These are phyloP conservation scores for Yamadazyma olivae DNA, from an alignment of 805 yeast species.

Conservation along the genomic window DNA sequence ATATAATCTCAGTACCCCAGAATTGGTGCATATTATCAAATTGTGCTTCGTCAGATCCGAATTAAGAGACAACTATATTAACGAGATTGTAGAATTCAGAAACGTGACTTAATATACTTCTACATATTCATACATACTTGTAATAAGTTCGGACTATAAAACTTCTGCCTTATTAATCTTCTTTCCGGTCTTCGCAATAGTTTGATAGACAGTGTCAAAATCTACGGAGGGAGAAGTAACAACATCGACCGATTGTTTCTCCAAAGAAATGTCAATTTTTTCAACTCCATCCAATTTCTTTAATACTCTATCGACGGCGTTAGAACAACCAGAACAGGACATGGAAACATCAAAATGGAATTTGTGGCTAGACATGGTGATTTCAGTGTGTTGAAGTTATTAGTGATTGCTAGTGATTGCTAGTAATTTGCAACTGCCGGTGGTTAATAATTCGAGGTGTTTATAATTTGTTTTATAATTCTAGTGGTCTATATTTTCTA, in stretches of 20 bases:
- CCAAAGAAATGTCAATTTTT: constrained; percentile 69
- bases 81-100: constrained; percentile 46
- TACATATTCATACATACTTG: constrained; percentile 3
- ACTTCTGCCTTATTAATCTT: constrained; percentile 44
- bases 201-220: constrained; percentile 75
- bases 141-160: too few species aligned
- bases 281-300: constrained; percentile 71
- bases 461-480: too few species aligned
- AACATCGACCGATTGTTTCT: constrained; percentile 79
- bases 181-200: constrained; percentile 90
- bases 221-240: constrained; percentile 48
- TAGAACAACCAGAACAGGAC: constrained; percentile 87
- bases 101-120: constrained; percentile 6
- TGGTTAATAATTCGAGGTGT: too few species aligned
- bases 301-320: constrained; percentile 78
- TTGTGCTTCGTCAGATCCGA: constrained; percentile 47
- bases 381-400: constrained; percentile 1
- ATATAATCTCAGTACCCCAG: constrained; percentile 47
- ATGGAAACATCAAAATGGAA: constrained; percentile 80
- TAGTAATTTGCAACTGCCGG: neutral
- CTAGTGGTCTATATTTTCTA: too few species aligned
- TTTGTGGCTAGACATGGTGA: constrained; percentile 51
- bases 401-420: too few species aligned
- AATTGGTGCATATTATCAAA: constrained; percentile 38
- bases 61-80: constrained; percentile 40